Percentiles rank a stretch among this genome's conserved stretches.
Evolutionary conservation across 306 rosid genomes (phyloP).

Genomic region (Crataegus laevigata): DNA sequence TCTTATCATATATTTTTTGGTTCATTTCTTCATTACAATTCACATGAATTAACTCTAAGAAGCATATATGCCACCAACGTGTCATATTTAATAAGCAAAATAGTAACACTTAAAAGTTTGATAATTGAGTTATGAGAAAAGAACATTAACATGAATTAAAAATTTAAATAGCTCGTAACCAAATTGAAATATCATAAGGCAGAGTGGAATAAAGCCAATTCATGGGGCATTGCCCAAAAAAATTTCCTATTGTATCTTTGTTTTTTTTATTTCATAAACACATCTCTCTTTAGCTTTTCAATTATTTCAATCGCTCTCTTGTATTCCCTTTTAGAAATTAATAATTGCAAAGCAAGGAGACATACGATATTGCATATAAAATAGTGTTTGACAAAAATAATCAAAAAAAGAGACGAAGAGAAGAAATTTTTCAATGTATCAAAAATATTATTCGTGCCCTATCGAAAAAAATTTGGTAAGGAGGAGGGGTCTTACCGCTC

Average conservation of each 20-base stretch:
- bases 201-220: too few relatives aligned
- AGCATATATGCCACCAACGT: too few relatives aligned
- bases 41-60: too few relatives aligned
- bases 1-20: too few relatives aligned
- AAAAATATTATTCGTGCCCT: fast-evolving
- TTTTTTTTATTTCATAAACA: background rate
- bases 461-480: too few relatives aligned
- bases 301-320: background rate
- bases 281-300: background rate
- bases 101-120: too few relatives aligned
- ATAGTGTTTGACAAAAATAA: conserved; percentile 61
- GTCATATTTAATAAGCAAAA: too few relatives aligned
- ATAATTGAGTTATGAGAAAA: too few relatives aligned
- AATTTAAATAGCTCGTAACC: too few relatives aligned
- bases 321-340: conserved; percentile 20
- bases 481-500: background rate
- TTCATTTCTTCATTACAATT: too few relatives aligned
- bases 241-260: background rate
- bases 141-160: too few relatives aligned
- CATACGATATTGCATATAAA: conserved; percentile 38
- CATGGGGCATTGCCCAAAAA: background rate
- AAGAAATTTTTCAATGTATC: fast-evolving
- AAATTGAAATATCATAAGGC: too few relatives aligned
- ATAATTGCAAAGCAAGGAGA: conserved; percentile 2
- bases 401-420: background rate